These are phyloP conservation scores for Vitis vinifera DNA, from an alignment of 164 flowering plant genomes.

Conservation along the genomic window DNA sequence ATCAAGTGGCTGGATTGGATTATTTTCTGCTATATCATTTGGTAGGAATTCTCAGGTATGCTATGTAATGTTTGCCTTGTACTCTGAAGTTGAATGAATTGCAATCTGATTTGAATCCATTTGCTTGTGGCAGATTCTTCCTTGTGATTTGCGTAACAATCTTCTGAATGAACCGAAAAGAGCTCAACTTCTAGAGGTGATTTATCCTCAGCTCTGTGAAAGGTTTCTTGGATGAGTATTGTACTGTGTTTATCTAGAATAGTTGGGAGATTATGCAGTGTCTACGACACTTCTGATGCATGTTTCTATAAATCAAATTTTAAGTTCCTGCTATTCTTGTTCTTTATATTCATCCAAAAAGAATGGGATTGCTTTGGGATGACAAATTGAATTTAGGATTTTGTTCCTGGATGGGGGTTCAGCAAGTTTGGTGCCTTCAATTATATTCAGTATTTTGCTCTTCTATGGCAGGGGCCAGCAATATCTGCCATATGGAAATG, in stretches of 20 bases:
- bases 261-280: not conserved
- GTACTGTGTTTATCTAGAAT: not conserved
- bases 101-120: not conserved
- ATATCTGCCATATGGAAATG: too few species aligned
- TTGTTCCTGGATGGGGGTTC: too few species aligned
- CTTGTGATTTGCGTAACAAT: slow-evolving; percentile 49
- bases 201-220: not conserved
- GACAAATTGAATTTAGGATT: too few species aligned
- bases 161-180: slow-evolving; percentile 47
- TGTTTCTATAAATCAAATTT: too few species aligned
- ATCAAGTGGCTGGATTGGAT: not conserved
- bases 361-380: too few species aligned
- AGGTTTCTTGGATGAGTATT: not conserved
- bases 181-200: slow-evolving; percentile 61
- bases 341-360: too few species aligned
- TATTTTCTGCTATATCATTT: not conserved
- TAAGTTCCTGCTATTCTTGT: too few species aligned
- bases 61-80: not conserved
- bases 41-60: not conserved
- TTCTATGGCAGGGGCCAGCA: too few species aligned
- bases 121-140: slow-evolving; percentile 47
- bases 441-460: too few species aligned
- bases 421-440: too few species aligned
- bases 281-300: too few species aligned
- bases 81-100: too few species aligned